A percentile compares a stretch with the other conserved stretches of the same genome.
phyloP scores from a whole-genome alignment of 768 basidiomycete species.

The Rhodotorula toruloides region DNA sequence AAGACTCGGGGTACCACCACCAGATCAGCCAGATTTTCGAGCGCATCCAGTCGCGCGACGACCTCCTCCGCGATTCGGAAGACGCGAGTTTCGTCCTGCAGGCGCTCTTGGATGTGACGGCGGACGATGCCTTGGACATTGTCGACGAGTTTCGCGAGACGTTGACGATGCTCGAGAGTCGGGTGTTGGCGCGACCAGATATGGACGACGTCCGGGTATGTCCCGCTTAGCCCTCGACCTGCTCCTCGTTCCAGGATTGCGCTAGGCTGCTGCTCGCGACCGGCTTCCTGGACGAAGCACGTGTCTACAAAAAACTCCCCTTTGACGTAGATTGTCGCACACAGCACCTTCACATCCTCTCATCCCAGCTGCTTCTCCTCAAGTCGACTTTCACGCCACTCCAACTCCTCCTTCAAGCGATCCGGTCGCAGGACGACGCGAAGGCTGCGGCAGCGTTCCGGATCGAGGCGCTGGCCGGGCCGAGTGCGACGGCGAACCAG shows the following conservation, averaged over 20 bases:
- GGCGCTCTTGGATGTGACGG: constrained; percentile 63
- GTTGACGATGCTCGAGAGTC: constrained; percentile 11
- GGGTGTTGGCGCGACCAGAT: constrained; percentile 38
- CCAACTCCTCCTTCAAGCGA: constrained; percentile 62
- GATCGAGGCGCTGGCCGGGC: constrained; percentile 43
- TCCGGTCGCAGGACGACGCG: constrained; percentile 66
- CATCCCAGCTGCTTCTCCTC: constrained; percentile 67
- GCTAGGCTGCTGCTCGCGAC: too few relatives aligned
- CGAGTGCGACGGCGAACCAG: constrained; percentile 17
- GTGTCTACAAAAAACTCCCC: too few relatives aligned
- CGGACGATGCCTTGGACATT: constrained; percentile 58
- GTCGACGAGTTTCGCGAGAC: constrained; percentile 53
- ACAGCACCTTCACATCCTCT: constrained; percentile 64
- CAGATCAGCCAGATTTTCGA: constrained; percentile 14
- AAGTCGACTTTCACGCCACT: constrained; percentile 70
- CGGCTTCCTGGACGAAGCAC: too few relatives aligned
- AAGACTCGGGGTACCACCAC: constrained; percentile 26
- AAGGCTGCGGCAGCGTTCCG: constrained; percentile 60
- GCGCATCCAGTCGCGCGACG: constrained; percentile 12
- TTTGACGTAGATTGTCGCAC: not conserved
- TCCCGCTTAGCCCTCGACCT: not conserved
- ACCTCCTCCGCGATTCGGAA: constrained; percentile 56
- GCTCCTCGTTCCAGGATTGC: too few relatives aligned
- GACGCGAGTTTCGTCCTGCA: constrained; percentile 68
- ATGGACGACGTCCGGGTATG: constrained; percentile 56